These are phyloP conservation scores for Xylaria venustula DNA, from an alignment of 495 filamentous ascomycete species.

Conservation along the genomic window DNA sequence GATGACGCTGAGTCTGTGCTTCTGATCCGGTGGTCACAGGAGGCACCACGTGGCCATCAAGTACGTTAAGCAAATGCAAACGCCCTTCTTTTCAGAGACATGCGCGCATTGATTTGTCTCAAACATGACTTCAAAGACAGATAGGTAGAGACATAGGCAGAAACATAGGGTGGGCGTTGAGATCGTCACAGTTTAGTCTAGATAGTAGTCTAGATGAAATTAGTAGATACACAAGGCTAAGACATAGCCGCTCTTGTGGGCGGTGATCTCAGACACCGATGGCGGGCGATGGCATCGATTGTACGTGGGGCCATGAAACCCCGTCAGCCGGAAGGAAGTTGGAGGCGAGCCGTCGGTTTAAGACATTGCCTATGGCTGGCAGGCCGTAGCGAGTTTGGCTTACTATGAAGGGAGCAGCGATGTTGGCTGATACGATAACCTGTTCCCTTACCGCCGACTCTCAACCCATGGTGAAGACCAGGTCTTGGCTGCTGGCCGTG, in stretches of 20 bases:
- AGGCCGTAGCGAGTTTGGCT: not conserved
- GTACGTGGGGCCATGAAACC: not conserved
- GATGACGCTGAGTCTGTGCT: not conserved
- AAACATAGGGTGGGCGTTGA: not conserved
- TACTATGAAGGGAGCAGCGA: not conserved
- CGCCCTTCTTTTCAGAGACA: not conserved
- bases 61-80: not conserved
- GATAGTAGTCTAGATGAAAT: too few relatives aligned
- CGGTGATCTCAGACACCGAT: not conserved
- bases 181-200: too few relatives aligned
- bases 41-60: conserved; percentile 8
- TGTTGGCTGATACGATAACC: too few relatives aligned
- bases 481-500: too few relatives aligned
- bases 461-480: not conserved
- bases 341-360: conserved; percentile 3
- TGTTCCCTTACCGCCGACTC: not conserved
- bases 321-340: not conserved
- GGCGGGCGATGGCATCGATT: conserved; percentile 17
- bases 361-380: conserved; percentile 2
- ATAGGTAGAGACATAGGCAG: too few relatives aligned
- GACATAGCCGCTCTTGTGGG: not conserved
- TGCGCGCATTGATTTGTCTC: not conserved
- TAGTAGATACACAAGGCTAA: not conserved
- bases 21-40: conserved; percentile 1
- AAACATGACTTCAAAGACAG: not conserved